Percentiles rank a stretch among this genome's conserved stretches.
phyloP scores from a whole-genome alignment of 2,329 filamentous ascomycete species.

The Epichloe glyceriae region DNA sequence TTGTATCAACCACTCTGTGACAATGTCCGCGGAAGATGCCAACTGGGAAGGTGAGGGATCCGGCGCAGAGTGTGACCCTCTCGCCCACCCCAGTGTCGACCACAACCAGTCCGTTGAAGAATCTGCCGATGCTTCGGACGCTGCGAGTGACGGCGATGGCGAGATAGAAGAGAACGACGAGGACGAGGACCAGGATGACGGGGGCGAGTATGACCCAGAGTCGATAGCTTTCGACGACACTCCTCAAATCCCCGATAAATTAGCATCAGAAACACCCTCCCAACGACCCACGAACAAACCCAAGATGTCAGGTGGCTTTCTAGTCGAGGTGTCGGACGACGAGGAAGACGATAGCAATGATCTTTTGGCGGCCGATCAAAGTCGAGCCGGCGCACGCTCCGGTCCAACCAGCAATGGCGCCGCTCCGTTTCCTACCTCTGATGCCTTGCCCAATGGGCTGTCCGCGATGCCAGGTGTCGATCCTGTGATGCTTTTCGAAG shows the following conservation, averaged over 20 bases:
- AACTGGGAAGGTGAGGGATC: slow-evolving; percentile 41
- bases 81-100: slow-evolving; percentile 35
- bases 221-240: slow-evolving; percentile 33
- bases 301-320: slow-evolving; percentile 46
- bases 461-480: slow-evolving; percentile 40
- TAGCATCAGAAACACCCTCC: slow-evolving; percentile 14
- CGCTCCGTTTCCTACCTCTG: slow-evolving; percentile 11
- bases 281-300: slow-evolving; percentile 33
- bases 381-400: slow-evolving; percentile 8
- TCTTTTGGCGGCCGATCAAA: slow-evolving; percentile 6
- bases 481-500: slow-evolving; percentile 68
- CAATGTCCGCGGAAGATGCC: slow-evolving; percentile 28
- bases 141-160: slow-evolving; percentile 34
- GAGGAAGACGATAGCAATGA: slow-evolving; percentile 29
- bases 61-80: slow-evolving; percentile 42
- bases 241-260: slow-evolving; percentile 22
- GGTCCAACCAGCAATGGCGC: slow-evolving; percentile 9
- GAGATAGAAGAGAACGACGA: slow-evolving; percentile 38
- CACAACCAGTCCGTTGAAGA: slow-evolving; percentile 42
- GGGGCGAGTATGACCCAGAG: slow-evolving; percentile 45
- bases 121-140: slow-evolving; percentile 32
- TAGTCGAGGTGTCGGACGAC: slow-evolving; percentile 47
- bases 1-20: background rate
- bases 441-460: slow-evolving; percentile 19
- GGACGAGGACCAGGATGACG: slow-evolving; percentile 39